These are phyloP conservation scores for Cercospora zeae-maydis DNA, from an alignment of 2,329 filamentous ascomycete species.

Conservation along the genomic window DNA sequence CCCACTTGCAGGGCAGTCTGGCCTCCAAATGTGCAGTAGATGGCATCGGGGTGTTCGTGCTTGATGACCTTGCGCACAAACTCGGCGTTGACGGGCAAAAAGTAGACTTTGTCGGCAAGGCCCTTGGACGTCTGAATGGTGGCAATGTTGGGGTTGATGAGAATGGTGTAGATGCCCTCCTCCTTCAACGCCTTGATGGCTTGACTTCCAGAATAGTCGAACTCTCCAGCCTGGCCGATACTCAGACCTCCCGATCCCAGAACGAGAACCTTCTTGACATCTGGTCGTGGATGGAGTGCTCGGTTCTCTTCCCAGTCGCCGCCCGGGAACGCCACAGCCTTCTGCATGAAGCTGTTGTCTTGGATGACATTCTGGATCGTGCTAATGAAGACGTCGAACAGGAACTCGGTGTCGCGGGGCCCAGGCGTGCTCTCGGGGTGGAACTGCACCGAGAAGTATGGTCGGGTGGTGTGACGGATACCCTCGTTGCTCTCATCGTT, in stretches of 20 bases:
- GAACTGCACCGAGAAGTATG: conserved; percentile 99
- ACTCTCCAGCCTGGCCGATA: conserved; percentile 97
- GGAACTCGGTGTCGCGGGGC: conserved; percentile 89
- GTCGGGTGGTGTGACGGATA: conserved; percentile 79
- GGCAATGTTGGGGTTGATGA: conserved; percentile 99
- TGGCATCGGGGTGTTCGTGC: conserved; percentile 90
- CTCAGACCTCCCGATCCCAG: conserved; percentile 91
- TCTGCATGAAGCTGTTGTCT: conserved; percentile 62
- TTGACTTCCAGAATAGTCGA: conserved; percentile 97
- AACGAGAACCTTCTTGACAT: conserved; percentile 90
- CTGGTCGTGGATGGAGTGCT: conserved; percentile 69
- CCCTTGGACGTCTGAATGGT: conserved; percentile 99
- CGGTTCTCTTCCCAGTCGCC: conserved; percentile 77
- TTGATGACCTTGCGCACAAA: conserved; percentile 97
- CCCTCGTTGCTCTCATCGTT: conserved; percentile 98
- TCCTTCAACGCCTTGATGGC: conserved; percentile 98
- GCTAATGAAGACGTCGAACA: conserved; percentile 95
- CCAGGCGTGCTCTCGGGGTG: conserved; percentile 96
- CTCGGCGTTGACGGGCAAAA: conserved; percentile 92
- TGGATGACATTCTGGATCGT: conserved; percentile 70
- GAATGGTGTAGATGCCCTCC: conserved; percentile 94
- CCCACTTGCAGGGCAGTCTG: conserved; percentile 96
- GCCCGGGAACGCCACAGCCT: conserved; percentile 82
- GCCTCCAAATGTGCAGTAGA: conserved; percentile 96
- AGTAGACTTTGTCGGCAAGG: conserved; percentile 97